Conservation (phyloP, 257 asterid species). For the Parsonsia alboflavescens region DNA sequence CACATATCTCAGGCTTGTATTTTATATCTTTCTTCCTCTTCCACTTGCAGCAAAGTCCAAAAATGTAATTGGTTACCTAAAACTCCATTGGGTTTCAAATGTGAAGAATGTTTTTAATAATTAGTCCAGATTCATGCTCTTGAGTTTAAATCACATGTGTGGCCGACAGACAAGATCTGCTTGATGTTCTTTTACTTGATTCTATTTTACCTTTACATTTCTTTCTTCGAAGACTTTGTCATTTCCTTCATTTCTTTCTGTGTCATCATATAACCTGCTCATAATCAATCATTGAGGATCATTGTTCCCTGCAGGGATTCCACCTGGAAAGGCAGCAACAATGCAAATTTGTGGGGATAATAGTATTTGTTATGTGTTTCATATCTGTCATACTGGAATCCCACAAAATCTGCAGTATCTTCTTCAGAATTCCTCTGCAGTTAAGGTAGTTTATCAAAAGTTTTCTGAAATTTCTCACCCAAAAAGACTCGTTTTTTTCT, state of each 20-base stretch:
- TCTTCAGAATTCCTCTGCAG: conserved; percentile 58
- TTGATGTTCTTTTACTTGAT: background rate
- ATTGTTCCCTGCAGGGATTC: conserved; percentile 47
- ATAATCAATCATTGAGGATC: conserved; percentile 16
- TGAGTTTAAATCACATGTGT: background rate
- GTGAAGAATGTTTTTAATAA: background rate
- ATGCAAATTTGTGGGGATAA: conserved; percentile 81
- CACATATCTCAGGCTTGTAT: background rate
- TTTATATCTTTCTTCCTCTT: background rate
- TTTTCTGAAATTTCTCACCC: background rate
- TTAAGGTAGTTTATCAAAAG: conserved; percentile 48
- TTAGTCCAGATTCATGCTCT: background rate
- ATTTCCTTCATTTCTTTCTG: background rate
- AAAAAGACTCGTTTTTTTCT: background rate
- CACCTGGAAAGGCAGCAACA: conserved; percentile 87
- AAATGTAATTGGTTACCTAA: background rate
- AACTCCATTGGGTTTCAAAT: background rate
- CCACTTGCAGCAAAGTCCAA: background rate
- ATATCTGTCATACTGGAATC: conserved; percentile 72
- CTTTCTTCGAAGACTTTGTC: background rate
- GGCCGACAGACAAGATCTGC: background rate
- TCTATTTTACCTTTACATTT: background rate
- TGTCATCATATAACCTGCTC: background rate
- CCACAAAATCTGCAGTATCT: conserved; percentile 55
- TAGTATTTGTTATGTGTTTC: conserved; percentile 61